Percentiles rank a stretch among this genome's conserved stretches.
These are phyloP conservation scores for Auriscalpium orientale DNA, from an alignment of 768 basidiomycete genomes.

Conservation along the genomic window DNA sequence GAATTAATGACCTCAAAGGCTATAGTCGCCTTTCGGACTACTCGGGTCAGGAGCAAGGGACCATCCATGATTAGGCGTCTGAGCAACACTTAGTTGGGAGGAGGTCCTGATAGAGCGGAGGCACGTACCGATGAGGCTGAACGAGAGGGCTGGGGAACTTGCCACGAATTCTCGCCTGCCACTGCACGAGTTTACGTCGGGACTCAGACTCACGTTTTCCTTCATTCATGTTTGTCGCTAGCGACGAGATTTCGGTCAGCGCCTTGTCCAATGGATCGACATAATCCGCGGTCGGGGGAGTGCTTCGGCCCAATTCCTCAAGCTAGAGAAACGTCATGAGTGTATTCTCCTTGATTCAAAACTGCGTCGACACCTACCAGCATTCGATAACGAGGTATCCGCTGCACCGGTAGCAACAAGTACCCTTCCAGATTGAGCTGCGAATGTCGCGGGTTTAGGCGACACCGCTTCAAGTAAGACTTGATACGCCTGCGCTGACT, in stretches of 20 bases:
- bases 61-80: constrained; percentile 95
- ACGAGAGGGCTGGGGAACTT: constrained; percentile 96
- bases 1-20: constrained; percentile 76
- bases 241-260: constrained; percentile 74
- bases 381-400: constrained; percentile 93
- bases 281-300: constrained; percentile 71
- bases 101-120: neutral
- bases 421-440: constrained; percentile 94
- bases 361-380: constrained; percentile 48
- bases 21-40: constrained; percentile 78
- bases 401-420: constrained; percentile 88
- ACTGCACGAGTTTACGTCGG: constrained; percentile 80
- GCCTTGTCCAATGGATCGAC: constrained; percentile 81
- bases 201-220: constrained; percentile 95
- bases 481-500: constrained; percentile 86
- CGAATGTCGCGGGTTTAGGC: constrained; percentile 82
- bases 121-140: constrained; percentile 83
- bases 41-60: constrained; percentile 73
- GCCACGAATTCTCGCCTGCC: constrained; percentile 84
- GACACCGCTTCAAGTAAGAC: constrained; percentile 83
- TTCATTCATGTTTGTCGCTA: constrained; percentile 97
- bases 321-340: constrained; percentile 37
- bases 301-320: constrained; percentile 79
- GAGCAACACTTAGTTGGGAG: constrained; percentile 3
- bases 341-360: neutral